These are phyloP conservation scores for Mortierella sp. DNA, from an alignment of 371 early-diverging fungal genomes.

Conservation along the genomic window DNA sequence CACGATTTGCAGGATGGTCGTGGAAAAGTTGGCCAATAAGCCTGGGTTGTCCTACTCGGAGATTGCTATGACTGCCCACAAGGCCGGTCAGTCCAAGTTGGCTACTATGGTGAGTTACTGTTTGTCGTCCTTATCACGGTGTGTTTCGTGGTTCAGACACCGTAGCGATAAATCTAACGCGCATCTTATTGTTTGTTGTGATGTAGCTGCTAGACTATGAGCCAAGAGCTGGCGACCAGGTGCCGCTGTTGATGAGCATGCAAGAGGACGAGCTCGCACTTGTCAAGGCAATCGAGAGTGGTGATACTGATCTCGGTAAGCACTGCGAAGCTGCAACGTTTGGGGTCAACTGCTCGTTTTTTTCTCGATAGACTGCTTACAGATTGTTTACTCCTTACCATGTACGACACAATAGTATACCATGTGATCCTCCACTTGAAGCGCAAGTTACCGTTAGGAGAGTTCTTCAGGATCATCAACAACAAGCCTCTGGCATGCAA, in stretches of 20 bases:
- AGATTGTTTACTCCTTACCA: not conserved
- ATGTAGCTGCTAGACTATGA: slow-evolving; percentile 89
- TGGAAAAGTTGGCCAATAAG: slow-evolving; percentile 80
- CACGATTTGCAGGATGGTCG: slow-evolving; percentile 81
- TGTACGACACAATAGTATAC: slow-evolving; percentile 72
- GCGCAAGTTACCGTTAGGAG: slow-evolving; percentile 84
- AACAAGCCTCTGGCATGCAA: slow-evolving; percentile 86
- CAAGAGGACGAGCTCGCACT: slow-evolving; percentile 90
- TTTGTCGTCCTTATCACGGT: not conserved
- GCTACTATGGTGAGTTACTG: slow-evolving; percentile 80
- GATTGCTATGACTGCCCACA: slow-evolving; percentile 93
- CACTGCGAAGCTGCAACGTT: not conserved
- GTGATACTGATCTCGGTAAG: slow-evolving; percentile 92
- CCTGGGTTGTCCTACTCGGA: slow-evolving; percentile 89
- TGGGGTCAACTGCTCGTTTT: not conserved
- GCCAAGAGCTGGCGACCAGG: slow-evolving; percentile 94
- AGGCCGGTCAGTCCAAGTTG: slow-evolving; percentile 87
- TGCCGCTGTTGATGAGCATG: slow-evolving; percentile 95
- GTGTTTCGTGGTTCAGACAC: not conserved
- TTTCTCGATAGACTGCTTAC: not conserved
- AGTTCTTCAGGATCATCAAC: slow-evolving; percentile 91
- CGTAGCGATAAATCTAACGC: not conserved
- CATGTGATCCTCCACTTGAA: slow-evolving; percentile 91
- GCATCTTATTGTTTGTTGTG: not conserved
- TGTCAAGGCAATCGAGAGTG: slow-evolving; percentile 92